Percentiles rank a stretch among this genome's conserved stretches.
Conservation (phyloP, 306 rosid species). For the Begonia loranthoides region DNA sequence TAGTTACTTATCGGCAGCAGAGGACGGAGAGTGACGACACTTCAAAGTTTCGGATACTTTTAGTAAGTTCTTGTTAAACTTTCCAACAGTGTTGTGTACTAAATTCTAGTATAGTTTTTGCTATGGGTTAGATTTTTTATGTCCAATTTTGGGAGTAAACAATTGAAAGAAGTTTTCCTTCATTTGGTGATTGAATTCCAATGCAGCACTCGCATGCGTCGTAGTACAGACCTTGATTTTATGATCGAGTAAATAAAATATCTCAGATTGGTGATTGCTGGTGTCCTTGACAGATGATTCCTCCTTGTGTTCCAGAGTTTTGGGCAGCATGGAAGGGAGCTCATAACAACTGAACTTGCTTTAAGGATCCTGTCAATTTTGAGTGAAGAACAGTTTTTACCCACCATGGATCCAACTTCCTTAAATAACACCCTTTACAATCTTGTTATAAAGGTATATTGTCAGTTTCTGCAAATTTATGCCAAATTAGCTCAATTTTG, state of each 20-base stretch:
- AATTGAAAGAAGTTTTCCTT: no score
- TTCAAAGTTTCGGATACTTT: slow-evolving; percentile 72
- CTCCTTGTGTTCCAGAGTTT: slow-evolving; percentile 99
- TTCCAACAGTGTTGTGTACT: slow-evolving; percentile 2
- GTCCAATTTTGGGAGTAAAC: no score
- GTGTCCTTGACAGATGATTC: slow-evolving; percentile 99
- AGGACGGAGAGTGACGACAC: slow-evolving; percentile 34
- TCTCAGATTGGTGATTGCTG: slow-evolving; percentile 86
- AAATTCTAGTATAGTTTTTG: neutral
- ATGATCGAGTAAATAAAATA: slow-evolving; percentile 28
- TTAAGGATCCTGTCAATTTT: slow-evolving; percentile 62
- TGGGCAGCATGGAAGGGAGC: slow-evolving; percentile 99
- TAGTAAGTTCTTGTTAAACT: slow-evolving; percentile 44
- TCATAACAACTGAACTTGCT: slow-evolving; percentile 88
- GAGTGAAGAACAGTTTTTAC: slow-evolving; percentile 59
- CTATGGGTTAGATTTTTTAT: no score
- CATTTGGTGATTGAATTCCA: no score
- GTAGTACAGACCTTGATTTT: no score
- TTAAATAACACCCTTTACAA: slow-evolving; percentile 60
- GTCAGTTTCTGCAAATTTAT: neutral
- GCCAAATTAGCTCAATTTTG: no score
- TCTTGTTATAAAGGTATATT: slow-evolving; percentile 62
- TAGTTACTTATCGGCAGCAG: slow-evolving; percentile 59
- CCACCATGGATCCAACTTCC: slow-evolving; percentile 41
- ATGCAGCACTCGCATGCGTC: no score